phyloP scores from a whole-genome alignment of 225 moss, liverwort and hornwort species.

The Pseudoscleropodium purum region DNA sequence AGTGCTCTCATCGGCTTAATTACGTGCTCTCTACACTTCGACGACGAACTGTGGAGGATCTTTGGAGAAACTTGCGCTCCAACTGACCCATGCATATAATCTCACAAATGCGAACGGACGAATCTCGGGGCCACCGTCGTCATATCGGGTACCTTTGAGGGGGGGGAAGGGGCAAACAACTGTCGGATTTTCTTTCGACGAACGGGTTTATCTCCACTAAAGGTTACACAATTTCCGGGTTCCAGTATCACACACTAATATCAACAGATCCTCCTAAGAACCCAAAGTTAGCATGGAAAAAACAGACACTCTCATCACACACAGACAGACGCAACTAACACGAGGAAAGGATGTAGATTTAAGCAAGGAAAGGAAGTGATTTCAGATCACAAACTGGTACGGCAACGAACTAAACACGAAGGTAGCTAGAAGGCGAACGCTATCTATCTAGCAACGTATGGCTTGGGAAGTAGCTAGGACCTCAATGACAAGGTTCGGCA shows the following conservation, averaged over 20 bases:
- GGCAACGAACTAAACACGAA: background rate
- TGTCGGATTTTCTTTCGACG: background rate
- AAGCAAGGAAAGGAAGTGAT: background rate
- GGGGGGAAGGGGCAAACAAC: background rate
- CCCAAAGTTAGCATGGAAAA: background rate
- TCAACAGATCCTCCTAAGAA: background rate
- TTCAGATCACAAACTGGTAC: background rate
- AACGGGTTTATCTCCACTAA: background rate
- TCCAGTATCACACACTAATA: background rate
- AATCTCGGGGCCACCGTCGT: background rate
- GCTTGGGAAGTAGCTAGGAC: background rate
- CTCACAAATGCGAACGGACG: background rate
- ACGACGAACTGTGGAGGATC: slow-evolving; percentile 27
- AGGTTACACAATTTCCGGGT: background rate
- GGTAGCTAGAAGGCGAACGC: background rate
- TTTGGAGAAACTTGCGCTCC: slow-evolving; percentile 14
- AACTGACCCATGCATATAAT: slow-evolving; percentile 7
- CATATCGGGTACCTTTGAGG: background rate
- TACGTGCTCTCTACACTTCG: background rate
- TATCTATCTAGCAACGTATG: background rate
- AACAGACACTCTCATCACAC: background rate
- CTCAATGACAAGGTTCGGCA: background rate
- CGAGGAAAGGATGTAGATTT: background rate
- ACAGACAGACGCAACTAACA: background rate
- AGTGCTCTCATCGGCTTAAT: background rate